These are phyloP conservation scores for Brachypodium distachyon DNA, from an alignment of 202 grass and related monocot genomes.

Conservation along the genomic window DNA sequence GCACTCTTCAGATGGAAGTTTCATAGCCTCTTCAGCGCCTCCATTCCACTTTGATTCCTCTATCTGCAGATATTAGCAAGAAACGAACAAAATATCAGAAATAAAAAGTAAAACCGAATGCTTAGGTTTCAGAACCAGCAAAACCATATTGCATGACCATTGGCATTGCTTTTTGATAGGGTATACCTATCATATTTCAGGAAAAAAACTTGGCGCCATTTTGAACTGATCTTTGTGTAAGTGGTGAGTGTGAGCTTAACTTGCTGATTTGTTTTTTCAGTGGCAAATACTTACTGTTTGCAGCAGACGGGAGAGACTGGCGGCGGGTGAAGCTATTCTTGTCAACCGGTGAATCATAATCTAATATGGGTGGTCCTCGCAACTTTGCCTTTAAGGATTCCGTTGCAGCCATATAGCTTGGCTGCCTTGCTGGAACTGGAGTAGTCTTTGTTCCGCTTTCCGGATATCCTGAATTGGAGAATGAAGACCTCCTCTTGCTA, in stretches of 20 bases:
- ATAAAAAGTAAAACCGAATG: neutral
- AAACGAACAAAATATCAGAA: neutral
- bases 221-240: constrained; percentile 19
- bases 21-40: constrained; percentile 26
- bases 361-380: constrained; percentile 53
- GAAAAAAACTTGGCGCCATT: constrained; percentile 9
- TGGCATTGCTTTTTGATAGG: constrained; percentile 28
- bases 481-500: constrained; percentile 68
- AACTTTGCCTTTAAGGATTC: constrained; percentile 81
- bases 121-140: neutral
- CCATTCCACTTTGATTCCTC: constrained; percentile 51
- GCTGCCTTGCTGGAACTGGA: constrained; percentile 45
- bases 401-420: constrained; percentile 93
- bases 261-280: constrained; percentile 37
- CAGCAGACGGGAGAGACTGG: constrained; percentile 73
- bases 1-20: neutral
- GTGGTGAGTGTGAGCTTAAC: constrained; percentile 33
- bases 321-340: constrained; percentile 49
- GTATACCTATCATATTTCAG: constrained; percentile 22
- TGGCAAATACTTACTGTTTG: constrained; percentile 47
- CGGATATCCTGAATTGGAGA: constrained; percentile 63
- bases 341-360: constrained; percentile 58
- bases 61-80: constrained; percentile 28
- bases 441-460: constrained; percentile 46
- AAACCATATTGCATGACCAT: constrained; percentile 21